Conservation (phyloP, 2,329 filamentous ascomycete genomes). For the Trichoderma gracile region DNA sequence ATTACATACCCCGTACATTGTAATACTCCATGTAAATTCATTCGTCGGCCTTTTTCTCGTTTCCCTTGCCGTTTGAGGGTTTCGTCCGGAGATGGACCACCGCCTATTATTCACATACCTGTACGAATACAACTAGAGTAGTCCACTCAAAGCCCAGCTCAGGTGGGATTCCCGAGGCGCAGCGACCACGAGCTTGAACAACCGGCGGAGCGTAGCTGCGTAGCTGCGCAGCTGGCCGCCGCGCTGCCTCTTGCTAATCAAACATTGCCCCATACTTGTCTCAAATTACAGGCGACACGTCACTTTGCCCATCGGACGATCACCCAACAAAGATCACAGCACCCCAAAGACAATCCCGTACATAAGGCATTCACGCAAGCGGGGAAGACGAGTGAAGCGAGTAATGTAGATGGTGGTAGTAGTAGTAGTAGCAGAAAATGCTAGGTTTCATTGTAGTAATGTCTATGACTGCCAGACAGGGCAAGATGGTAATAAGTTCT, state of each 20-base stretch:
- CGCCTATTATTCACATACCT: neutral
- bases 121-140: neutral
- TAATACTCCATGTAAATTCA: too few relatives aligned
- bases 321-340: conserved; percentile 23
- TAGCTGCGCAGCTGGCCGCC: too few relatives aligned
- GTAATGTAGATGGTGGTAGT: neutral
- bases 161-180: conserved; percentile 18
- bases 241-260: conserved; percentile 13
- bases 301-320: conserved; percentile 25
- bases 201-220: too few relatives aligned
- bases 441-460: conserved; percentile 16
- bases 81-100: neutral
- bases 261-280: conserved; percentile 22
- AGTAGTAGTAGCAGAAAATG: conserved; percentile 3
- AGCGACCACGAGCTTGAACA: conserved; percentile 18
- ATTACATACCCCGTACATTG: too few relatives aligned
- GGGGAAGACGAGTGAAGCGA: neutral
- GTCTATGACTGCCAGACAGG: conserved; percentile 21
- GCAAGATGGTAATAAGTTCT: conserved; percentile 6
- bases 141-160: neutral
- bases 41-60: neutral
- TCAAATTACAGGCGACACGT: conserved; percentile 26
- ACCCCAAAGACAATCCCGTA: neutral
- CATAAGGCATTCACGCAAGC: neutral
- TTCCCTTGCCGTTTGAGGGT: neutral